Evolutionary conservation across 306 rosid genomes (phyloP).

Genomic region (Cicer cuneatum): DNA sequence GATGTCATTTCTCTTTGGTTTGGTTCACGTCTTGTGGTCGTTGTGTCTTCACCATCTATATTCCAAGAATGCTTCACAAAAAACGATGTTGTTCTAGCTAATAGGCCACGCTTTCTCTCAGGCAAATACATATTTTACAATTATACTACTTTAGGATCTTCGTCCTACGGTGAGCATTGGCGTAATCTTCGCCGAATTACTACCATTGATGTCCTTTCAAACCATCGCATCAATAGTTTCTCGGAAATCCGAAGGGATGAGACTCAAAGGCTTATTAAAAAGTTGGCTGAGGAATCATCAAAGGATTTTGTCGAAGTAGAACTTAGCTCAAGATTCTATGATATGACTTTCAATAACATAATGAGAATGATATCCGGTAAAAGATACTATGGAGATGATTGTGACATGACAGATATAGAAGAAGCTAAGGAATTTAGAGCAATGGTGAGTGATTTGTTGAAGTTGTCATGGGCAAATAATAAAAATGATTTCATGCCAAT

Average conservation of each 20-base stretch:
- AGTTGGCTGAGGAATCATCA: conserved; percentile 34
- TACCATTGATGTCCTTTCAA: conserved; percentile 56
- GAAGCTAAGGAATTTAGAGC: conserved; percentile 36
- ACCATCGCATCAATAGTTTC: conserved; percentile 39
- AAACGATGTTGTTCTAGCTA: conserved; percentile 61
- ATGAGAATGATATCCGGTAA: conserved; percentile 46
- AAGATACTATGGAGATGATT: conserved; percentile 39
- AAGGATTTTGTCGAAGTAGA: conserved; percentile 42
- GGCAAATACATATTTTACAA: conserved; percentile 63
- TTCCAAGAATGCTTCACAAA: conserved; percentile 64
- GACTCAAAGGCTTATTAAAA: conserved; percentile 29
- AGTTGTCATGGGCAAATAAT: conserved; percentile 14
- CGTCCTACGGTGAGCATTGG: conserved; percentile 68
- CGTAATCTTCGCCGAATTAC: conserved; percentile 71
- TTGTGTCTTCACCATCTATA: conserved; percentile 47
- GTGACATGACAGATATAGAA: conserved; percentile 24
- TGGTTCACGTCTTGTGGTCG: conserved; percentile 46
- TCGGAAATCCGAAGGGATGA: conserved; percentile 47
- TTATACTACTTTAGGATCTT: conserved; percentile 45
- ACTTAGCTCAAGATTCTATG: conserved; percentile 39
- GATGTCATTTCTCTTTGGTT: conserved; percentile 47
- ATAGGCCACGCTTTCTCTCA: conserved; percentile 50
- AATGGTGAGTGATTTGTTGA: conserved; percentile 7
- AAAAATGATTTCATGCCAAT: conserved; percentile 30
- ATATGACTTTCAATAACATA: conserved; percentile 57